phyloP scores from a whole-genome alignment of 345 rosid genomes.

The Arabidopsis suecica region DNA sequence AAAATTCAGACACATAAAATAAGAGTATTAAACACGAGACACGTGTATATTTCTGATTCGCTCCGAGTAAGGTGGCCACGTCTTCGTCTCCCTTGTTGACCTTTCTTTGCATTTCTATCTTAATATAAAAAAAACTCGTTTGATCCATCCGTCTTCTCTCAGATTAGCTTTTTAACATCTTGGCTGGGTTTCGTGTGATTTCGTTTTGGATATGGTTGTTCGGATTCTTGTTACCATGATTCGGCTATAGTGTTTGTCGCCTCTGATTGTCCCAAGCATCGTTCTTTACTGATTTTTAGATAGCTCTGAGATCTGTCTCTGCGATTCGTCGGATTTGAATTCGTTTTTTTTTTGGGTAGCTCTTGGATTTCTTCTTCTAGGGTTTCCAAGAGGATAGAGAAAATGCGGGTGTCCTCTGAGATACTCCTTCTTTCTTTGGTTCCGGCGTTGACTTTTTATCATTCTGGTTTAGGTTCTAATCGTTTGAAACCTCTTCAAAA shows the following conservation, averaged over 20 bases:
- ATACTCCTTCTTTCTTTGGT: slow-evolving; percentile 48
- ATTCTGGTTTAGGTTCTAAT: slow-evolving; percentile 68
- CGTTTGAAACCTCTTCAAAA: slow-evolving; percentile 90
- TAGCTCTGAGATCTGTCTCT: slow-evolving; percentile 28
- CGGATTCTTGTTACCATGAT: slow-evolving; percentile 27
- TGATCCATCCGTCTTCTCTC: slow-evolving; percentile 3
- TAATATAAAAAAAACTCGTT: neutral
- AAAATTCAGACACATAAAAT: no score
- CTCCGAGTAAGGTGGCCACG: slow-evolving; percentile 22
- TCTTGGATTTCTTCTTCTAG: slow-evolving; percentile 38
- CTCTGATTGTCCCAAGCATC: neutral
- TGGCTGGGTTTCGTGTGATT: neutral
- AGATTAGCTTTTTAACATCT: slow-evolving; percentile 4
- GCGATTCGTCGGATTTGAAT: slow-evolving; percentile 15
- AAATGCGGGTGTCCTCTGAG: slow-evolving; percentile 75
- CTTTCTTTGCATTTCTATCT: neutral
- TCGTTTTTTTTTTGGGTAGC: slow-evolving; percentile 5
- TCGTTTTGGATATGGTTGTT: slow-evolving; percentile 18
- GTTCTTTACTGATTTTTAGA: neutral
- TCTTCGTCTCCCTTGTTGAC: slow-evolving; percentile 24
- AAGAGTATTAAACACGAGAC: neutral
- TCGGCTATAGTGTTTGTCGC: neutral
- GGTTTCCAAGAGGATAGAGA: slow-evolving; percentile 72
- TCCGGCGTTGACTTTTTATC: slow-evolving; percentile 62
- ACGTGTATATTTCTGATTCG: slow-evolving; percentile 23